Evolutionary conservation across 495 filamentous ascomycete genomes (phyloP).

Genomic region (Massariosphaeria phaeospora): DNA sequence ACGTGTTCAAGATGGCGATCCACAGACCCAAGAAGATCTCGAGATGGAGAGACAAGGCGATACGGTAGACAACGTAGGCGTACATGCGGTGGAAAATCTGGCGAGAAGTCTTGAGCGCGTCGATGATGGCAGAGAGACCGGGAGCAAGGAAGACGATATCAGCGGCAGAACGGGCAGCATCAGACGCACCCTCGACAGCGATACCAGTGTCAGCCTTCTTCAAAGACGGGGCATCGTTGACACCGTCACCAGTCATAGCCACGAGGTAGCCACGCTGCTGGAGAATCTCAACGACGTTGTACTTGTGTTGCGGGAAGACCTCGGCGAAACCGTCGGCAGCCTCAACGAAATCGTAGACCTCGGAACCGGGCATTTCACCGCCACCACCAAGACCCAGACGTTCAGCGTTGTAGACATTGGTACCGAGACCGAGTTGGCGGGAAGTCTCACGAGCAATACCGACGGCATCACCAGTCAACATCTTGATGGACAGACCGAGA

Average conservation of each 20-base stretch:
- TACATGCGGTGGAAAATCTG: constrained; percentile 98
- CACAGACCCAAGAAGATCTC: constrained; percentile 85
- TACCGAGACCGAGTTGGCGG: constrained; percentile 82
- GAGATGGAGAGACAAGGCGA: constrained; percentile 84
- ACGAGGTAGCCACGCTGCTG: constrained; percentile 95
- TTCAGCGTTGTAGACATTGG: constrained; percentile 91
- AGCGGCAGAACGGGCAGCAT: constrained; percentile 85
- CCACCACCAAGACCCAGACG: constrained; percentile 76
- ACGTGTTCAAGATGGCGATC: constrained; percentile 81
- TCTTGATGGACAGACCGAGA: constrained; percentile 87
- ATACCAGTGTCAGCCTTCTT: constrained; percentile 96
- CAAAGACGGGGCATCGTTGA: constrained; percentile 92
- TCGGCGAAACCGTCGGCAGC: constrained; percentile 92
- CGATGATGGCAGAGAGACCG: constrained; percentile 87
- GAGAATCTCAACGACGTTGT: constrained; percentile 93
- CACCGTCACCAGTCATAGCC: constrained; percentile 97
- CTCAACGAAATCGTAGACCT: constrained; percentile 92
- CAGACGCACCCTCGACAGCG: constrained; percentile 88
- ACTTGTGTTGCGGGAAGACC: constrained; percentile 97
- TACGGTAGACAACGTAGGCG: constrained; percentile 93
- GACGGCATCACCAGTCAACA: constrained; percentile 94
- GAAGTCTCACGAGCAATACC: constrained; percentile 90
- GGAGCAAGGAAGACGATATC: constrained; percentile 89
- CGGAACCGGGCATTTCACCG: constrained; percentile 85
- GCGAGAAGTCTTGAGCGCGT: constrained; percentile 87